A percentile compares a stretch with the other conserved stretches of the same genome.
Conservation (phyloP, 257 asterid species). For the Nicotiana knightiana region DNA sequence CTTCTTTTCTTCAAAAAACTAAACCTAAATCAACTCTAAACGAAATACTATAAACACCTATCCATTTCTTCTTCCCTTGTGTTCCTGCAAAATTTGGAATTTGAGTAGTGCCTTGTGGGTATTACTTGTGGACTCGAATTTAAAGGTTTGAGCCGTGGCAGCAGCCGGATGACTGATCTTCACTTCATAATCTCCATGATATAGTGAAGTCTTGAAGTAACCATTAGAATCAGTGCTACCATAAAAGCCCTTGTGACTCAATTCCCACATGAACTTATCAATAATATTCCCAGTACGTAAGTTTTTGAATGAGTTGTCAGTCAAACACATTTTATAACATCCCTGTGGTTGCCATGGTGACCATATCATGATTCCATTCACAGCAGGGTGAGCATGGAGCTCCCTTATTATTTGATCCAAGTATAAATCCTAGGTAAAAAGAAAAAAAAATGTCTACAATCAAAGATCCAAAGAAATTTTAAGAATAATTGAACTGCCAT, state of each 20-base stretch:
- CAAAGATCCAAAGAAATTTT: too few species aligned
- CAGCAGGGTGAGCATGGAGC: conserved; percentile 16
- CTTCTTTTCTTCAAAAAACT: not conserved
- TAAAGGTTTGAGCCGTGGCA: not conserved
- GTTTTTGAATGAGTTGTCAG: conserved; percentile 23
- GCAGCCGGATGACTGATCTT: not conserved
- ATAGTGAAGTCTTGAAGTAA: conserved; percentile 17
- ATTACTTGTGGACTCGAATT: not conserved
- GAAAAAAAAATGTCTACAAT: too few species aligned
- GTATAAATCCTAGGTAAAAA: not conserved
- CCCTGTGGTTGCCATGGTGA: conserved; percentile 1
- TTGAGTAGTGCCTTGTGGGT: not conserved
- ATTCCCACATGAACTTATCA: conserved; percentile 22
- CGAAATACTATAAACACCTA: not conserved
- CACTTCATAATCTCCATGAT: conserved; percentile 25
- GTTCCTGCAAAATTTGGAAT: too few species aligned
- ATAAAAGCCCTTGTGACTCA: conserved; percentile 11
- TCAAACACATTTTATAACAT: conserved; percentile 30
- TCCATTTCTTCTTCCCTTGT: not conserved
- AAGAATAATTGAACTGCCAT: not conserved
- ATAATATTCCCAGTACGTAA: conserved; percentile 23
- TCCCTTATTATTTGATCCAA: conserved; percentile 22
- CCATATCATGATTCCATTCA: conserved; percentile 30
- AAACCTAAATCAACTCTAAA: not conserved
- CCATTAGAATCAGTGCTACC: conserved; percentile 18